Conservation (phyloP, 345 rosid genomes). For the Arabis hirsuta region DNA sequence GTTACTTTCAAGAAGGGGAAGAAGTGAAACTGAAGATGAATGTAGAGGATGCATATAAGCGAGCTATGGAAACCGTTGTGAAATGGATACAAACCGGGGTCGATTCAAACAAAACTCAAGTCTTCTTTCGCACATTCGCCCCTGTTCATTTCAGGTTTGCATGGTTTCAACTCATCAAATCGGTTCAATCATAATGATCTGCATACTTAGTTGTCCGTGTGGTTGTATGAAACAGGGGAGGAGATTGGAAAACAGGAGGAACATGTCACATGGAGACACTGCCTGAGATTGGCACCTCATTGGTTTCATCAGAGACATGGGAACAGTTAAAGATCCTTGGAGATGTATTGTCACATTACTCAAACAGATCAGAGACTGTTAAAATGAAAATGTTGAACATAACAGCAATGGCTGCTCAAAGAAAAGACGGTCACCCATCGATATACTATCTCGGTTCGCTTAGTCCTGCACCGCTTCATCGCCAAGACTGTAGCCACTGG, state of each 20-base stretch:
- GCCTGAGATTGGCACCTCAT: constrained; percentile 56
- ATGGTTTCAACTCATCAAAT: background rate
- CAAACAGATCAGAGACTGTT: constrained; percentile 41
- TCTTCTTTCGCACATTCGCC: constrained; percentile 72
- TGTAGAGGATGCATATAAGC: constrained; percentile 61
- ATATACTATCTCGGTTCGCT: constrained; percentile 58
- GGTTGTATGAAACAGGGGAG: constrained; percentile 54
- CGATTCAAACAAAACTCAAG: constrained; percentile 58
- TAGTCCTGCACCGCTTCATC: constrained; percentile 60
- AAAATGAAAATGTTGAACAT: constrained; percentile 60
- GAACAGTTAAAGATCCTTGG: constrained; percentile 43
- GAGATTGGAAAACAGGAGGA: constrained; percentile 53
- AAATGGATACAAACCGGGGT: constrained; percentile 62
- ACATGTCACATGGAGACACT: constrained; percentile 66
- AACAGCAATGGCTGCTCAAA: constrained; percentile 60
- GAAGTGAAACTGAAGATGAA: constrained; percentile 64
- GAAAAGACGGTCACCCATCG: constrained; percentile 83
- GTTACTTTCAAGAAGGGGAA: constrained; percentile 69
- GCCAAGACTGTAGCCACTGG: constrained; percentile 95
- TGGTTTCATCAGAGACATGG: constrained; percentile 46
- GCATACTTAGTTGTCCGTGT: background rate
- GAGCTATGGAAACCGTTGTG: constrained; percentile 58
- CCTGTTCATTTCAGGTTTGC: constrained; percentile 86
- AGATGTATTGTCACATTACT: constrained; percentile 46
- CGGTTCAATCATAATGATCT: background rate